Percentiles rank a stretch among this genome's conserved stretches.
Evolutionary conservation across 2,329 filamentous ascomycete species (phyloP).

Genomic region (Keithomyces neogunnii): DNA sequence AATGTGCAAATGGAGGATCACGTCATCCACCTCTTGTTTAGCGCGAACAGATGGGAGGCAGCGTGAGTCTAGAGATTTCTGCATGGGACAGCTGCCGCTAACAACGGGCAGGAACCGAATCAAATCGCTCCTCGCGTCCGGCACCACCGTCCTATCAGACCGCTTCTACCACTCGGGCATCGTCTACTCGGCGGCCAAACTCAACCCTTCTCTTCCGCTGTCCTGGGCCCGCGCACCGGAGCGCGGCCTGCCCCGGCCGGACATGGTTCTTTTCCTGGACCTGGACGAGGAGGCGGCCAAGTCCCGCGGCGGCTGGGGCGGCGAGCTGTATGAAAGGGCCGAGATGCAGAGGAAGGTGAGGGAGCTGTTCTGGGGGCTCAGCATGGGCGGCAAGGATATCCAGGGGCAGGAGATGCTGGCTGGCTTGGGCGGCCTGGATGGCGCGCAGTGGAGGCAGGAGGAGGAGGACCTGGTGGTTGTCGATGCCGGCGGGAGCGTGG

Average conservation of each 20-base stretch:
- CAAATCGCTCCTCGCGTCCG: constrained; percentile 45
- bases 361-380: constrained; percentile 58
- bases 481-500: constrained; percentile 44
- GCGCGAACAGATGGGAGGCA: constrained; percentile 82
- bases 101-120: constrained; percentile 37
- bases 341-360: constrained; percentile 76
- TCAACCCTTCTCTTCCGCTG: constrained; percentile 59
- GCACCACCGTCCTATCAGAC: constrained; percentile 75
- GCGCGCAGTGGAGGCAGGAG: constrained; percentile 34
- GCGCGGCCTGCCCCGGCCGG: constrained; percentile 76
- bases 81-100: not conserved
- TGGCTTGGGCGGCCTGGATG: constrained; percentile 14
- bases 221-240: constrained; percentile 81
- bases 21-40: constrained; percentile 82
- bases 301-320: constrained; percentile 76
- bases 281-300: constrained; percentile 65
- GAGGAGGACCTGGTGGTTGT: constrained; percentile 46
- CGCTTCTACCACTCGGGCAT: constrained; percentile 93
- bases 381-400: constrained; percentile 32
- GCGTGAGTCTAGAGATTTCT: constrained; percentile 30
- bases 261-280: constrained; percentile 81
- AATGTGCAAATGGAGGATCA: constrained; percentile 72
- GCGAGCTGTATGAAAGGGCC: constrained; percentile 78
- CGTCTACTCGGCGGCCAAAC: constrained; percentile 86
- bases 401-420: constrained; percentile 16